Base-by-base conservation (phyloP, 2,329 filamentous ascomycete species). In the Helotiales sp. region DNA sequence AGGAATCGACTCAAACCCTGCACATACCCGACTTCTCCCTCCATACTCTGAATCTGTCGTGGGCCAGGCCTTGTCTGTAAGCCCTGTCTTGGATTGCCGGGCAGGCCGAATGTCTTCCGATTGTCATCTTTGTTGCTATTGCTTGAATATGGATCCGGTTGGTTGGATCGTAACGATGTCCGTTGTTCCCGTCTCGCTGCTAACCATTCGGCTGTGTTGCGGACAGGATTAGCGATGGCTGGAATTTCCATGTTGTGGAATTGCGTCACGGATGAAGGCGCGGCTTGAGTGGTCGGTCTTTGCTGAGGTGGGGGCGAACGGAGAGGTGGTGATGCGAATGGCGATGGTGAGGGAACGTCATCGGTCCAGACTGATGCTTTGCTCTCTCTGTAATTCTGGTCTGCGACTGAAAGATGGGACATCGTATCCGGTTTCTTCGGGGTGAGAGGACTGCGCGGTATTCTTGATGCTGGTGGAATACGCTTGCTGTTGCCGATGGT, bases 281-380 rank as follows among this genome's bases (percentile, higher is more conserved):
- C 8, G n/a, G 37, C 37, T 32, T 32, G 17, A 6, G 30, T 8
- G 30, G 1, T n/a, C n/a, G 13, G 11, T 10, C 26, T 22, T 59
- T 57, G 13, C 50, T 63, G 47, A 13, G 49, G 61, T 32, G 34
- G 55, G 22, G 45, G 63, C 4, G 26, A 43, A 45, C 37, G 28
- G 40, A 58, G 32, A 4, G 64, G 69, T 10, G 66, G 67, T 7
- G 67, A 63, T 32, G 60, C 40, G 6, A 68, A 47, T 6, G 64
- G 60, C 30, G 71, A 64, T 11, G 71, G 67, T 3, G 66, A 59
- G 6, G 66, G 69, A 1, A 70, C 45, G 17, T 75, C 75, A 49
- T 76, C 74, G 2, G 72, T 76, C 75, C 75, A 76, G 24, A 71
- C 63, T 30, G 68, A 72, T n/a, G 68, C 69, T 68, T 73, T 72